Evolutionary conservation across 345 rosid species (phyloP).

Genomic region (Cochlearia excelsa): DNA sequence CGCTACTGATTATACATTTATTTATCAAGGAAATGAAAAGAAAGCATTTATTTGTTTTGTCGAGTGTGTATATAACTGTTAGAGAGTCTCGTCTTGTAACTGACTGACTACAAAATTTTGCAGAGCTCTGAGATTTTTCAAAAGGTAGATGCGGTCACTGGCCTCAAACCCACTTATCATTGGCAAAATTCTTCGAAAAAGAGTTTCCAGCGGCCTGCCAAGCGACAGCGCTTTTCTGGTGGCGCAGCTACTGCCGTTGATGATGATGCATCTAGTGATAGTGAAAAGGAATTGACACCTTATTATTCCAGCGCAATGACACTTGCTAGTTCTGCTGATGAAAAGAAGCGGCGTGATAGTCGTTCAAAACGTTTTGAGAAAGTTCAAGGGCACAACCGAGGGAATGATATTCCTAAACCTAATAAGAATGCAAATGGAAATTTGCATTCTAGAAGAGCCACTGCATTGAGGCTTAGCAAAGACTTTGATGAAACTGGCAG

Average conservation of each 20-base stretch:
- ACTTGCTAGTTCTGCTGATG: conserved; percentile 74
- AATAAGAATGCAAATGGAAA: conserved; percentile 61
- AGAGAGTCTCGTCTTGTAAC: conserved; percentile 18
- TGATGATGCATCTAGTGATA: conserved; percentile 86
- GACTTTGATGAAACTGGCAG: conserved; percentile 69
- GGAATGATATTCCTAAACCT: conserved; percentile 50
- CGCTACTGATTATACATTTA: conserved; percentile 8
- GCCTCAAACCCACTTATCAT: conserved; percentile 35
- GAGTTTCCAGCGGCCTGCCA: conserved; percentile 58
- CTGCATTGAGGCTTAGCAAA: conserved; percentile 69
- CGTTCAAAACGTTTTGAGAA: conserved; percentile 92
- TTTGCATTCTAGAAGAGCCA: conserved; percentile 66
- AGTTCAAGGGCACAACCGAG: conserved; percentile 62
- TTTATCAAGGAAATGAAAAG: conserved; percentile 10
- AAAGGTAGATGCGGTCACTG: conserved; percentile 49
- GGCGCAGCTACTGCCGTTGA: conserved; percentile 46
- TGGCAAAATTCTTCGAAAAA: conserved; percentile 56
- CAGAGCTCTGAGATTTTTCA: conserved; percentile 33
- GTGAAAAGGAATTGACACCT: conserved; percentile 88
- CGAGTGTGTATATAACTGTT: conserved; percentile 22
- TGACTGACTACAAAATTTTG: conserved; percentile 11
- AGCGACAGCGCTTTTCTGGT: conserved; percentile 70
- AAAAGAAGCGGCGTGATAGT: conserved; percentile 85
- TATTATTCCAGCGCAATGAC: conserved; percentile 74
- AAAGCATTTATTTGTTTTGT: conserved; percentile 5